Base-by-base conservation (phyloP, 2,329 filamentous ascomycete genomes). In the Dactylonectria estremocensis region DNA sequence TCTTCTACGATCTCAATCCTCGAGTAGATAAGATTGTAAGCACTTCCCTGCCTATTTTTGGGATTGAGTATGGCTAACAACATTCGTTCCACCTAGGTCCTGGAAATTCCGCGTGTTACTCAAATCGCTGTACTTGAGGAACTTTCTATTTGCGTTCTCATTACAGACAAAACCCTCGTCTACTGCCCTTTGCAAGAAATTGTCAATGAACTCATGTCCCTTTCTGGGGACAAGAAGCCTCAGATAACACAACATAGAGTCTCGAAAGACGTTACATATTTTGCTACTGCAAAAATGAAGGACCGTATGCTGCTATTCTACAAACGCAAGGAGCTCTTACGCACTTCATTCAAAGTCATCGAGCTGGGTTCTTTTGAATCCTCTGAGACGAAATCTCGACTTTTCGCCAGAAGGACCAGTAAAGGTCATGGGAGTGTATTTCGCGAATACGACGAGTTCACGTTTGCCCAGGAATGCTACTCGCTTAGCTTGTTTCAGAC, bases 381-480 rank as follows among this genome's bases (percentile, higher is more conserved):
- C 1, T 91, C 93, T 0, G 93, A 97, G 77, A 95, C 93, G 84
- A 93, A 92, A 75, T 89, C 90, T 5, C 90, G 94, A 9, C 79
- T 91, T 14, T 91, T 91, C 43, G 82, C 85, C 70, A 90, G 90
- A 20, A 84, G 83, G 66, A 81, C 83, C 13, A 88, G 88, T 9
- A 86, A 87, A 31, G 94, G 94, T 20, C 91, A 89, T 67, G 98
- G 95, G 0, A 96, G 99, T 75, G 95, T 95, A 75, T 99, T 98
- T 90, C 92, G 96, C 69, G 96, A 99, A 78, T 99, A 95, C 79
- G 96, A 99, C 83, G 96, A 98, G 74, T 99, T 99, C 82, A 98
- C 98, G 83, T 95, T 99, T 73, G 96, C 96, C 0, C 92, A 93
- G 3, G 96, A 99, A 79, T 98, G 95, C 80, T 97, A 92, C 80